phyloP scores from a whole-genome alignment of 768 basidiomycete genomes.

The Daedalea quercina region DNA sequence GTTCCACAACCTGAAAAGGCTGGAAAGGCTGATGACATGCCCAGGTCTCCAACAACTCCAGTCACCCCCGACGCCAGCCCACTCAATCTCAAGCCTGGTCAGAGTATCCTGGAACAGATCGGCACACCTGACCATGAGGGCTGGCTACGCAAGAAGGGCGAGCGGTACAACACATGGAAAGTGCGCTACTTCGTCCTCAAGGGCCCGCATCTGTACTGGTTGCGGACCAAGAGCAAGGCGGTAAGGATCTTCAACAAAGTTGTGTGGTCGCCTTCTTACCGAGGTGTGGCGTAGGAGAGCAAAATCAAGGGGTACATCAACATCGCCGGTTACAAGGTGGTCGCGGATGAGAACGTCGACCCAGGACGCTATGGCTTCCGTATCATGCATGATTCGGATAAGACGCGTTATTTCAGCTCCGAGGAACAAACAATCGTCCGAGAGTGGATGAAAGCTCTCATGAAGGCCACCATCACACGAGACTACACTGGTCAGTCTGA shows the following conservation, averaged over 20 bases:
- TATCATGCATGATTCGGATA: slow-evolving; percentile 83
- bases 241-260: slow-evolving; percentile 14
- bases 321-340: slow-evolving; percentile 85
- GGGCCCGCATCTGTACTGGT: slow-evolving; percentile 83
- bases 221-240: slow-evolving; percentile 67
- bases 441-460: slow-evolving; percentile 99
- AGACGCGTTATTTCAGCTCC: slow-evolving; percentile 86
- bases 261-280: background rate
- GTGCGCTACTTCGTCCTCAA: slow-evolving; percentile 86
- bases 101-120: slow-evolving; percentile 83
- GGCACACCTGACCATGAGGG: slow-evolving; percentile 86
- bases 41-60: background rate
- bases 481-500: slow-evolving; percentile 75
- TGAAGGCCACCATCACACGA: slow-evolving; percentile 95
- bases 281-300: slow-evolving; percentile 53
- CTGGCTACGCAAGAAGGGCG: slow-evolving; percentile 95
- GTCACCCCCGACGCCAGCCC: slow-evolving; percentile 9
- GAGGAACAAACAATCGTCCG: slow-evolving; percentile 79
- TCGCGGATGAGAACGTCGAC: slow-evolving; percentile 86
- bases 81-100: slow-evolving; percentile 34
- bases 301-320: slow-evolving; percentile 97
- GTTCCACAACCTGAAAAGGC: slow-evolving; percentile 4
- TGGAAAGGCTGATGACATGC: background rate
- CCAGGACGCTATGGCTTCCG: slow-evolving; percentile 95
- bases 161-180: slow-evolving; percentile 92